phyloP scores from a whole-genome alignment of 371 early-diverging fungal genomes.

The Rhizopus arrhizus region DNA sequence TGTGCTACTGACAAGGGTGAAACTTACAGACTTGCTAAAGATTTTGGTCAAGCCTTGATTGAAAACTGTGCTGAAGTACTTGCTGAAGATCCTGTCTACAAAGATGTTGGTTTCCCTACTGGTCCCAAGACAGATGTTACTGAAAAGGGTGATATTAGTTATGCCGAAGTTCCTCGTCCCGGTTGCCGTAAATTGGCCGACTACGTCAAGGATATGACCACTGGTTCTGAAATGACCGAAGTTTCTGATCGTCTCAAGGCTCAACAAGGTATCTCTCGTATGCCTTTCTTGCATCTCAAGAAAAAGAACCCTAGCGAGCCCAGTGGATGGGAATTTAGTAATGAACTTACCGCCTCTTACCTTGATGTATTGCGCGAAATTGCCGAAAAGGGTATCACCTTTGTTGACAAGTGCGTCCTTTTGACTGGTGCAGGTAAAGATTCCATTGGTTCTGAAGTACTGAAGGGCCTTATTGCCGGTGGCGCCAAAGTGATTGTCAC shows the following conservation, averaged over 20 bases:
- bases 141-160: conserved; percentile 81
- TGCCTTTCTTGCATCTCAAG: conserved; percentile 81
- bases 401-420: conserved; percentile 80
- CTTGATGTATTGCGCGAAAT: conserved; percentile 75
- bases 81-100: conserved; percentile 79
- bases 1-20: conserved; percentile 77
- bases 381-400: conserved; percentile 79
- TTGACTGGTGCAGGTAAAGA: conserved; percentile 92
- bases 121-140: conserved; percentile 79
- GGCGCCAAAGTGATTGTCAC: conserved; percentile 93
- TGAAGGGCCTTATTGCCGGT: conserved; percentile 87
- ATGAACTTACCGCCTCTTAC: conserved; percentile 70
- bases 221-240: conserved; percentile 70
- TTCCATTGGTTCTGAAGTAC: conserved; percentile 89
- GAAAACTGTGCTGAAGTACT: conserved; percentile 88
- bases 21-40: conserved; percentile 81
- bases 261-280: conserved; percentile 75
- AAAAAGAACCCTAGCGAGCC: conserved; percentile 63
- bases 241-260: conserved; percentile 75
- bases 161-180: conserved; percentile 76
- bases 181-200: conserved; percentile 69
- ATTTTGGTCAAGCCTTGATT: conserved; percentile 79
- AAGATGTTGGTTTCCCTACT: conserved; percentile 80
- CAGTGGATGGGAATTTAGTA: conserved; percentile 76
- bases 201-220: conserved; percentile 74